Evolutionary conservation across 2,329 filamentous ascomycete genomes (phyloP), one percentile per base, ranked within the genome.

Genomic region (Penicillium sp.): DNA sequence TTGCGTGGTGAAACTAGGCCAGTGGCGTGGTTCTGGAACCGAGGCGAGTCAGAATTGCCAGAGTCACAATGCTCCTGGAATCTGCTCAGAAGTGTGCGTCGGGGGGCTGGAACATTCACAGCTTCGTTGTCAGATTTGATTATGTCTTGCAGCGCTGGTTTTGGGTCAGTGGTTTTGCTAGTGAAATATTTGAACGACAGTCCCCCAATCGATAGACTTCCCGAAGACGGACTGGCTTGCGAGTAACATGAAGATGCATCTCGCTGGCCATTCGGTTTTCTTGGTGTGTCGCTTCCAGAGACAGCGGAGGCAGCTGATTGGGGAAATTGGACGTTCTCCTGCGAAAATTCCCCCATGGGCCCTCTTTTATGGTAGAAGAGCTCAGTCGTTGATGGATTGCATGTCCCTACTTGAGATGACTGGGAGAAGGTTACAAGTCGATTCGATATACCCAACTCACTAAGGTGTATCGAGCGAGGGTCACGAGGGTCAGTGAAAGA

Each of bases 1-100:
- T 66, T 73, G 15, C 72, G 70, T 45, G 67, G 57, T 18, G 61
- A 53, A 6, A 37, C 51, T n/a, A 40, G 20, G n/a, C 50, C 53
- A 25, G 52, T 48, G 8, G 23, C 22, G 8, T 54, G 53, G 12
- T 48, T 48, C 7, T 22, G 42, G 53, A 27, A 29, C 23, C n/a
- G 9, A 37, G 48, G 44, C 18, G 18, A 46, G n/a, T 14, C 29
- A 14, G 49, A 51, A 15, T 48, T 56, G 15, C 44, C 53, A 15
- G 41, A 31, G 41, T 69, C 65, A 45, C 71, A 68, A 31, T 72
- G 62, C 48, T 74, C 73, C 23, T 58, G 66, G 47, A 74, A 75
- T 40, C 60, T 73, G 60, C 70, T 73, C 27, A 65, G 33, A 9
- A 44, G 41, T 18, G 58, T 53, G 11, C n/a, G 47, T 40, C 52